Evolutionary conservation across 768 basidiomycete species (phyloP).

Genomic region (Panellus pusillus): DNA sequence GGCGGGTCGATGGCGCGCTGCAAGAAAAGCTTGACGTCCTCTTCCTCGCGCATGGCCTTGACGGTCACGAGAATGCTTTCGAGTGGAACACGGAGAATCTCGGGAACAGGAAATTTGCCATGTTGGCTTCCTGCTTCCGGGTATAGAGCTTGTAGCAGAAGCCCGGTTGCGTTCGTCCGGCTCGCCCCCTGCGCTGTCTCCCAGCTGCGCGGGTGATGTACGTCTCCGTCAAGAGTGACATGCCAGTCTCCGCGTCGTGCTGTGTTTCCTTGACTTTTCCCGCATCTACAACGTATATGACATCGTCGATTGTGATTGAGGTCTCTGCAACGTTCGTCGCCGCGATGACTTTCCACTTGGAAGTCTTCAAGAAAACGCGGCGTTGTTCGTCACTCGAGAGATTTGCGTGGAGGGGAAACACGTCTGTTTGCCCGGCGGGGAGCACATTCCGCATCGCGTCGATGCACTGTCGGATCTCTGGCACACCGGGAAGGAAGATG

Average conservation of each 20-base stretch:
- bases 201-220: constrained; percentile 81
- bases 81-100: constrained; percentile 84
- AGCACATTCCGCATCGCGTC: constrained; percentile 48
- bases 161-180: constrained; percentile 82
- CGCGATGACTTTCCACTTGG: constrained; percentile 80
- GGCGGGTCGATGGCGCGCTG: constrained; percentile 84
- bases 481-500: constrained; percentile 89
- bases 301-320: constrained; percentile 88
- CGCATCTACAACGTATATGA: constrained; percentile 81
- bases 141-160: constrained; percentile 90
- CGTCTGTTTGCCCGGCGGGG: constrained; percentile 40
- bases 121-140: constrained; percentile 61
- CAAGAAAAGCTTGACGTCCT: constrained; percentile 77
- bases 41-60: constrained; percentile 74
- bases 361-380: constrained; percentile 63
- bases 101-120: constrained; percentile 79
- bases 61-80: constrained; percentile 81
- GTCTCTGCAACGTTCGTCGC: constrained; percentile 95
- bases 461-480: constrained; percentile 81
- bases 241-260: constrained; percentile 65
- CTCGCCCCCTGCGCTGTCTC: constrained; percentile 83
- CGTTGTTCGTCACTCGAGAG: constrained; percentile 83
- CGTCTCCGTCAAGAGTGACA: constrained; percentile 76
- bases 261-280: constrained; percentile 86
- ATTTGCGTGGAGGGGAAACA: constrained; percentile 88